A percentile compares a stretch with the other conserved stretches of the same genome.
Evolutionary conservation across 306 rosid species (phyloP).

Genomic region (Canavalia gladiata): DNA sequence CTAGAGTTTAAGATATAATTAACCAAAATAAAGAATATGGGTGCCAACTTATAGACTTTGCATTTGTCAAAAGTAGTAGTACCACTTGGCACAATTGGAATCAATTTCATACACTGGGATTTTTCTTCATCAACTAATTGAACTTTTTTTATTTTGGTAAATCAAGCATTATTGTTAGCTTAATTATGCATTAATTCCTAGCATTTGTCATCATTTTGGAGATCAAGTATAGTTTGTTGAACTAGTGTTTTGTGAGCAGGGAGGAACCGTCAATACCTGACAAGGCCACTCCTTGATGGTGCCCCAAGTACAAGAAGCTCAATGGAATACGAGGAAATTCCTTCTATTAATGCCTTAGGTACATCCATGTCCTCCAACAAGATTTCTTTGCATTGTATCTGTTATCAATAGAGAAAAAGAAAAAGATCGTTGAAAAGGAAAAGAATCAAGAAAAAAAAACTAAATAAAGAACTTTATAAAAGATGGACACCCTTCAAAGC

Average conservation of each 20-base stretch:
- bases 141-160: not conserved
- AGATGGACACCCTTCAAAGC: not conserved
- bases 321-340: slow-evolving; percentile 51
- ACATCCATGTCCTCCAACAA: slow-evolving; percentile 72
- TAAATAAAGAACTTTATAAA: not conserved
- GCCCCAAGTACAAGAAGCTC: slow-evolving; percentile 84
- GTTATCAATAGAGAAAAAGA: slow-evolving; percentile 20
- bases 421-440: not conserved
- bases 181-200: not conserved
- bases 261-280: slow-evolving; percentile 53
- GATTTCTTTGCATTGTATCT: slow-evolving; percentile 82
- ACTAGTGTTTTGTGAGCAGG: not conserved
- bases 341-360: slow-evolving; percentile 66
- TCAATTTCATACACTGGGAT: not conserved
- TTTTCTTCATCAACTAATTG: not conserved
- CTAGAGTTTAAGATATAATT: not conserved
- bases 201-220: not conserved
- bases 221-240: slow-evolving; percentile 1
- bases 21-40: not conserved
- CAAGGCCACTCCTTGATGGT: slow-evolving; percentile 71
- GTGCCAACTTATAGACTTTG: not conserved
- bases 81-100: not conserved
- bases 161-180: not conserved
- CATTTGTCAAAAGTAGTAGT: too few relatives aligned
- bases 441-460: not conserved